These are phyloP conservation scores for Kwoniella dendrophila DNA, from an alignment of 768 basidiomycete genomes.

Conservation along the genomic window DNA sequence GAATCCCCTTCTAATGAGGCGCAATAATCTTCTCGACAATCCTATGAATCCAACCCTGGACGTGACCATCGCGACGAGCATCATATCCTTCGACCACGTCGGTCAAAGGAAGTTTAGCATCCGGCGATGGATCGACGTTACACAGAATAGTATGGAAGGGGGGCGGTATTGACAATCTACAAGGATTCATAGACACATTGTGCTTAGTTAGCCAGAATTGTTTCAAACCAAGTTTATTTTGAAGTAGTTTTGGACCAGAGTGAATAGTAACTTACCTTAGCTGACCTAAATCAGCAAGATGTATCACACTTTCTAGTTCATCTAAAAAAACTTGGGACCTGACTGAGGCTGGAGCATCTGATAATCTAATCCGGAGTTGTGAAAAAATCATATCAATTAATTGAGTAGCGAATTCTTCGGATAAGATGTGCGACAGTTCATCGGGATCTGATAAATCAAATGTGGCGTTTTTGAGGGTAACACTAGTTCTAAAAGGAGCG, in stretches of 20 bases:
- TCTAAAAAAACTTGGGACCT: constrained; percentile 20
- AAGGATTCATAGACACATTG: neutral
- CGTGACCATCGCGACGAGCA: constrained; percentile 9
- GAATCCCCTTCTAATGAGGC: neutral
- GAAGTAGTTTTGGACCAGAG: no score
- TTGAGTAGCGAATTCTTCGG: constrained; percentile 35
- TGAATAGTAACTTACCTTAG: constrained; percentile 13
- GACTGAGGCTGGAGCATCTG: neutral
- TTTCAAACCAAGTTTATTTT: no score
- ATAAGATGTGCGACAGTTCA: constrained; percentile 31
- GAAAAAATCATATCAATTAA: constrained; percentile 6
- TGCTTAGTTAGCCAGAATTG: no score
- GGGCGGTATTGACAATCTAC: constrained; percentile 18
- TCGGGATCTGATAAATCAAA: constrained; percentile 34
- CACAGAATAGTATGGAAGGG: constrained; percentile 18
- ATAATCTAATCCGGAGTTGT: neutral
- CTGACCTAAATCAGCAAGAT: constrained; percentile 7
- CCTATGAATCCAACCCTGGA: constrained; percentile 5
- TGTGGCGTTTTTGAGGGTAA: constrained; percentile 30
- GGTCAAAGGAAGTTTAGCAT: neutral
- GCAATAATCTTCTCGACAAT: constrained; percentile 6
- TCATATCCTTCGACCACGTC: neutral
- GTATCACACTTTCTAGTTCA: constrained; percentile 22
- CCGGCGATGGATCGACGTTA: constrained; percentile 6
- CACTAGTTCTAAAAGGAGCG: constrained; percentile 11